A percentile compares a stretch with the other conserved stretches of the same genome.
Evolutionary conservation across 2,329 filamentous ascomycete species (phyloP).

Genomic region (Phyllosticta capitalensis): DNA sequence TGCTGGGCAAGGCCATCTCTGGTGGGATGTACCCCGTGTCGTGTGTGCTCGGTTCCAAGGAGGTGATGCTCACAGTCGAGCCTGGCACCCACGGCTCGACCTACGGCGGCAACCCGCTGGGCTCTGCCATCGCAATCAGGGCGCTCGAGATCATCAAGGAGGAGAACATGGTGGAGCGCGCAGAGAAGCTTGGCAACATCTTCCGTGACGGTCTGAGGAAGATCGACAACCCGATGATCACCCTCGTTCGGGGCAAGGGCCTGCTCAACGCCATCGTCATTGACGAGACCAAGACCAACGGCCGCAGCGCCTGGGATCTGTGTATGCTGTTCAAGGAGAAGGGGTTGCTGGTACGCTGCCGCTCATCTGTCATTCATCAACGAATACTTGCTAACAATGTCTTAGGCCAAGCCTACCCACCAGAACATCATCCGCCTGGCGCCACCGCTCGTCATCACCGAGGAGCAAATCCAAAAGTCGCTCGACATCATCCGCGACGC

Average conservation of each 20-base stretch:
- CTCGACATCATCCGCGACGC: conserved; percentile 73
- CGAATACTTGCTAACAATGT: neutral
- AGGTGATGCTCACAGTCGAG: conserved; percentile 92
- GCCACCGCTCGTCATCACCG: conserved; percentile 90
- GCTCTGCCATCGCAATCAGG: conserved; percentile 89
- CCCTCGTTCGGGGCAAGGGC: conserved; percentile 79
- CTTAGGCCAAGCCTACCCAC: conserved; percentile 92
- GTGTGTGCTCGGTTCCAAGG: conserved; percentile 75
- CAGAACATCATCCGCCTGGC: conserved; percentile 97
- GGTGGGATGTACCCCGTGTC: conserved; percentile 99
- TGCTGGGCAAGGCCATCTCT: conserved; percentile 94
- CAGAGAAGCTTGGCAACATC: conserved; percentile 68
- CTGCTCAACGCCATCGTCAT: conserved; percentile 94
- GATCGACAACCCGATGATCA: conserved; percentile 72
- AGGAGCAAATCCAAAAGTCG: conserved; percentile 71
- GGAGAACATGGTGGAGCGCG: conserved; percentile 75
- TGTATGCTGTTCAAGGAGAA: conserved; percentile 94
- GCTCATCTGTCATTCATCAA: conserved; percentile 3
- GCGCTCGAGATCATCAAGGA: conserved; percentile 91
- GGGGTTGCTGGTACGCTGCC: conserved; percentile 67
- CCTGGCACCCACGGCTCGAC: conserved; percentile 95
- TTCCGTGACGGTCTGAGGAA: conserved; percentile 72
- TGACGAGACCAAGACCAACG: conserved; percentile 75
- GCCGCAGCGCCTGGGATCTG: conserved; percentile 88
- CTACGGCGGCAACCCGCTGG: conserved; percentile 95